These are phyloP conservation scores for Lobulomyces angularis DNA, from an alignment of 192 early-diverging fungal species.

Conservation along the genomic window DNA sequence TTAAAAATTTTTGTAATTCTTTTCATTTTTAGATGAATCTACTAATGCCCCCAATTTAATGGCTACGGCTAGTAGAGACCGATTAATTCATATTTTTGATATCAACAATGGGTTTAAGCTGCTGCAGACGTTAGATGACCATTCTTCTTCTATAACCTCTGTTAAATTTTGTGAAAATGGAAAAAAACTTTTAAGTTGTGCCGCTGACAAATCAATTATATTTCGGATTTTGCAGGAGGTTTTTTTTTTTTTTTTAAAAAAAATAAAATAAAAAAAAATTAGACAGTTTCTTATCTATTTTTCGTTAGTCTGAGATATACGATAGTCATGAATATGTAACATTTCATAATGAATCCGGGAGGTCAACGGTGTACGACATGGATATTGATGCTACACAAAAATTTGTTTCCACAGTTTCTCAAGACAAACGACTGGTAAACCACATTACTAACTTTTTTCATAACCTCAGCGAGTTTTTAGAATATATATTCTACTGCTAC, in stretches of 20 bases:
- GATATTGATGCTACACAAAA: slow-evolving; percentile 37
- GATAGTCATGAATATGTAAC: slow-evolving; percentile 26
- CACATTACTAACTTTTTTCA: no score
- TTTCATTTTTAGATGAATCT: background rate
- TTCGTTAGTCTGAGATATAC: slow-evolving; percentile 3
- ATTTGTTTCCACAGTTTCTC: slow-evolving; percentile 49
- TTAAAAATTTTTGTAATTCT: no score
- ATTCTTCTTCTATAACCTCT: slow-evolving; percentile 68
- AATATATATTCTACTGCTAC: slow-evolving; percentile 43
- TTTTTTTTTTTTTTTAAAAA: slow-evolving; percentile 1
- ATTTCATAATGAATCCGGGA: slow-evolving; percentile 56
- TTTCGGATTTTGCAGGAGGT: slow-evolving; percentile 38
- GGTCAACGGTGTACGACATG: slow-evolving; percentile 65
- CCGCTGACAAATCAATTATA: slow-evolving; percentile 70
- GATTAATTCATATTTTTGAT: slow-evolving; percentile 67
- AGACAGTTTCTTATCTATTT: slow-evolving; percentile 4
- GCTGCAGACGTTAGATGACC: slow-evolving; percentile 70
- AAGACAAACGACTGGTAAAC: slow-evolving; percentile 62
- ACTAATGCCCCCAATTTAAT: slow-evolving; percentile 26
- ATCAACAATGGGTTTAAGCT: slow-evolving; percentile 39
- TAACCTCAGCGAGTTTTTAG: no score
- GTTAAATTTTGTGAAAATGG: slow-evolving; percentile 57
- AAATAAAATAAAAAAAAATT: slow-evolving; percentile 5
- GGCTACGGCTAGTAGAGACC: slow-evolving; percentile 63
- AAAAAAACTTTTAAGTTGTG: slow-evolving; percentile 57